Base-by-base conservation (phyloP, 345 rosid species). In the Acer yangbiense region DNA sequence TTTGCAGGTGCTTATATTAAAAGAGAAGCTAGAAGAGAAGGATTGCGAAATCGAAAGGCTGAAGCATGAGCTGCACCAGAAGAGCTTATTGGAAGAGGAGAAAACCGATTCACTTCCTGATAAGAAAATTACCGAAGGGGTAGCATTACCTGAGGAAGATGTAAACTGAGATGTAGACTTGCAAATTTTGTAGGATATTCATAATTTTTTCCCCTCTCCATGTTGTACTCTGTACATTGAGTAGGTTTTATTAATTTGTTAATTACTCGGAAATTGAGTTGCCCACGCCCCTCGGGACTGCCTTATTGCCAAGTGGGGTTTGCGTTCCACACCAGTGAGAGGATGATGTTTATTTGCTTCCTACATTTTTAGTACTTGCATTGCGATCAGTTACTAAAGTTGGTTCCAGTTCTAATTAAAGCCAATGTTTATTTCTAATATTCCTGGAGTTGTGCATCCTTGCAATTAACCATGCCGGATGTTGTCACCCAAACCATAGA, bases 21-120 rank as follows among this genome's bases (percentile, higher is more conserved):
- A 87, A 88, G 96, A 88, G 79, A 90, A 86, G 79, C 55, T 93
- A 10, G 91, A 88, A 83, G 92, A 88, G 87, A 91, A 88, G 78
- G 97, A 93, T 27, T 32, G 67, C 2, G 92, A 91, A 77, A 65
- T 88, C 14, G 70, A 80, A 61, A 87, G 67, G 77, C 78, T 86
- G 75, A 88, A 85, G 84, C 72, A 74, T 43, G 93, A 87, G 81
- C 78, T 79, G 66, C 80, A 81, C 63, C 90, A 81, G 85, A 80
- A 84, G 74, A 81, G 62, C 9, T 2, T 17, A 2, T 60, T 43
- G 21, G 78, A 74, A 66, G 90, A 87, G 75, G 81, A 83, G 44
- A 83, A 67, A 72, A 25, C 77, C 54, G 86, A 85, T 76, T 0
- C 73, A 60, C 74, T 69, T 78, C 77, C 85, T 32, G 76, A 75